Base-by-base conservation (phyloP, 1,139 yeast species). In the Eremothecium cymbalariae region DNA sequence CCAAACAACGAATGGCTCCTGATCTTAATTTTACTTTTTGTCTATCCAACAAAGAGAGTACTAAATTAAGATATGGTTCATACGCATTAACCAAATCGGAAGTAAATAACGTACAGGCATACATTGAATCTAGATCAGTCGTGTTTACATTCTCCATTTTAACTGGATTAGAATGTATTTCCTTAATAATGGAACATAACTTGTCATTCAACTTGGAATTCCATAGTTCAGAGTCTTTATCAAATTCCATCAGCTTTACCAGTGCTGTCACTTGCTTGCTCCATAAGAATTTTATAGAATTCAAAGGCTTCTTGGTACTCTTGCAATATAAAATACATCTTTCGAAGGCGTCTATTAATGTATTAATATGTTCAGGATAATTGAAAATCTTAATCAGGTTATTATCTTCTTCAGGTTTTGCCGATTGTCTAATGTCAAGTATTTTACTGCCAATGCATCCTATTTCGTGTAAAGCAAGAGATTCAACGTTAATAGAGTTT, bases 1-100 rank as follows among this genome's bases (percentile, higher is more conserved):
- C 63, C 16, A 84, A 56, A 27, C 75, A 68, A 40, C 75, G 74
- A 18, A 83, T 65, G 0, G 88, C 83, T 36, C 75, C 72, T 0
- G 83, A 68, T 47, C 81, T 71, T 1, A 78, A 60, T 43, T 77
- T 81, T 17, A 74, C 68, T 45, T 75, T 77, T 1, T 51, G 51
- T 24, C 46, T 47, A n/a, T 46, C 46, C 15, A 57, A 32, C 12
- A 53, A 38, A 1, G 55, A 57, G 11, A 78, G 48, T 3, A 83
- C 55, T 9, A 74, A 55, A 15, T 59, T 59, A 30, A 81, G 46
- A 37, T 79, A 72, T 3, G 61, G 60, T n/a, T 75, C 78, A 47
- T 75, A 76, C 2, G 70, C 57, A 4, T 59, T 46, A 9, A 63
- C 44, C 24, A 77, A 51, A 2, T 65, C 61, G 22, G 54, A 65